phyloP scores from a whole-genome alignment of 1,139 yeast species.

The Suhomyces wounanorum region DNA sequence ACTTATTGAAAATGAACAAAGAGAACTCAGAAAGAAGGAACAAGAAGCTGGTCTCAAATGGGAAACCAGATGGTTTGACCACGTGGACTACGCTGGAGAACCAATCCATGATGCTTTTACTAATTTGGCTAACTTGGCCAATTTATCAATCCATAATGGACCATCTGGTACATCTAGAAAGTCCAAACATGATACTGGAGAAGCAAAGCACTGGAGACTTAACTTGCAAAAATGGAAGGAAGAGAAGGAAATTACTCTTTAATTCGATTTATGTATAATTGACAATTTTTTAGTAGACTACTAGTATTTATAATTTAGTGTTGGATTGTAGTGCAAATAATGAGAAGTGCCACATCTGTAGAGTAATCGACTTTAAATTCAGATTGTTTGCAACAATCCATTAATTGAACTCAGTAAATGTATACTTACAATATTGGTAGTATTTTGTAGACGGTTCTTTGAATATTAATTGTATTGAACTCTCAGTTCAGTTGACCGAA shows the following conservation, averaged over 20 bases:
- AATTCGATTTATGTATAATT: constrained; percentile 2
- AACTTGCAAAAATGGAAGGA: constrained; percentile 52
- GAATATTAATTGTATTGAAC: no score
- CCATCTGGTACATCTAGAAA: constrained; percentile 65
- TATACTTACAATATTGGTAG: no score
- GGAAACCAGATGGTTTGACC: constrained; percentile 79
- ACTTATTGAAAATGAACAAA: constrained; percentile 76
- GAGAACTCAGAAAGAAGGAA: constrained; percentile 77
- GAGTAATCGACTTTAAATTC: neutral
- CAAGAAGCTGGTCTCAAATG: constrained; percentile 60
- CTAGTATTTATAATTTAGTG: neutral
- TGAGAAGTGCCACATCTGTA: neutral
- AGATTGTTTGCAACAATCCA: no score
- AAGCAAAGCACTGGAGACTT: constrained; percentile 71
- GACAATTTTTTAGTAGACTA: neutral
- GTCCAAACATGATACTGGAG: constrained; percentile 52
- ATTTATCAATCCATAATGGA: constrained; percentile 60
- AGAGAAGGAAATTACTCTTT: constrained; percentile 58
- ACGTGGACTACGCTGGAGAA: constrained; percentile 46
- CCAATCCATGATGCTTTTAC: constrained; percentile 47
- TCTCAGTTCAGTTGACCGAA: no score
- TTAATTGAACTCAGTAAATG: no score
- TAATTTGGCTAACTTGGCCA: constrained; percentile 54
- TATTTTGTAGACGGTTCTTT: no score
- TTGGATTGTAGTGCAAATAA: neutral